Percentiles rank a stretch among this genome's conserved stretches.
Evolutionary conservation across 257 asterid genomes (phyloP).

Genomic region (Craterostigma plantagineum): DNA sequence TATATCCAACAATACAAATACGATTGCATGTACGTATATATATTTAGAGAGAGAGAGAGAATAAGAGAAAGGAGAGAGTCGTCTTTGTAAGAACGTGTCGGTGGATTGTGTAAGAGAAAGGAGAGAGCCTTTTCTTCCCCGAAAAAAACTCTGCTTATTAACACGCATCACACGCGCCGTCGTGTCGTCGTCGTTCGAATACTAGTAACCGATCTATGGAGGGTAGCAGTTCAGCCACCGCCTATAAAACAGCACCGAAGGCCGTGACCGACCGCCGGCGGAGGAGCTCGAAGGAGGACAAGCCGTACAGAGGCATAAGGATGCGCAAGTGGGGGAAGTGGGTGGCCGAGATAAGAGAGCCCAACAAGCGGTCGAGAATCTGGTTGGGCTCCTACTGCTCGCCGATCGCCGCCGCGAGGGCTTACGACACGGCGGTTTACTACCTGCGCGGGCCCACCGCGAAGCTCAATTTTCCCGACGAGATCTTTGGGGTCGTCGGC

Average conservation of each 20-base stretch:
- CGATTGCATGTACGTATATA: no score
- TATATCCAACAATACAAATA: no score
- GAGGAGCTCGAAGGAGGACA: constrained; percentile 17
- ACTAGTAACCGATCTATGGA: no score
- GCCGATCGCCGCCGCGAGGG: constrained; percentile 80
- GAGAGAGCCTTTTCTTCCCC: no score
- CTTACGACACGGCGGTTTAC: constrained; percentile 84
- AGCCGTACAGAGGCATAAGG: constrained; percentile 70
- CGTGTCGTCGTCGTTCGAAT: no score
- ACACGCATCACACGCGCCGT: no score
- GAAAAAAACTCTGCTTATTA: no score
- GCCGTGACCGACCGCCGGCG: constrained; percentile 16
- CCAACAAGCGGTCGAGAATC: constrained; percentile 76
- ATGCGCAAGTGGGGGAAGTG: constrained; percentile 99
- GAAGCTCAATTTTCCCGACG: constrained; percentile 65
- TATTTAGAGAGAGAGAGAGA: no score
- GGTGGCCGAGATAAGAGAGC: constrained; percentile 95
- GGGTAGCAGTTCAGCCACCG: no score
- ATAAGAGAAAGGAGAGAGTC: no score
- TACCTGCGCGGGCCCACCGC: constrained; percentile 71
- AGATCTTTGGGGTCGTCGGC: constrained; percentile 8
- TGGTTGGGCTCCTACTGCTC: constrained; percentile 89
- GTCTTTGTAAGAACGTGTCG: no score
- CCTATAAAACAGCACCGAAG: not conserved
- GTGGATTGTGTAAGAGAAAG: no score